phyloP scores from a whole-genome alignment of 331 rosid species.

The Malus hybrid region DNA sequence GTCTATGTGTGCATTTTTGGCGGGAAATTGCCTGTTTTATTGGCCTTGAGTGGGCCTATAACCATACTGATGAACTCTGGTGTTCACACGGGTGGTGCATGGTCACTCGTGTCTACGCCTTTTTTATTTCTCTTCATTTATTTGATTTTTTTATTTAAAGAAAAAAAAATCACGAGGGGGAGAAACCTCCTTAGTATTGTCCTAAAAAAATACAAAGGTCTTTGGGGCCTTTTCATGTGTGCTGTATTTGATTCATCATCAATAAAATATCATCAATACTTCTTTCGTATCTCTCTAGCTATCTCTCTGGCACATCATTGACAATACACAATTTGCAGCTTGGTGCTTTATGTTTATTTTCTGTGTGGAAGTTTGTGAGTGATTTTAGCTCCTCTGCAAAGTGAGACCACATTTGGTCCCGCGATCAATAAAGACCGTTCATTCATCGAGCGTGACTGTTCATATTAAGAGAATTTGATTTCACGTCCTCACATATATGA shows the following conservation, averaged over 20 bases:
- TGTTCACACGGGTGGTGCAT: slow-evolving; percentile 35
- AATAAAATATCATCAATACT: slow-evolving; percentile 16
- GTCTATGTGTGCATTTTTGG: slow-evolving; percentile 44
- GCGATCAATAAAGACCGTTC: slow-evolving; percentile 33
- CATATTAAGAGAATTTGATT: not conserved
- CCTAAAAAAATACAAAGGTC: slow-evolving; percentile 38
- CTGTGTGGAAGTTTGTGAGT: not conserved
- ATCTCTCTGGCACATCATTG: slow-evolving; percentile 34
- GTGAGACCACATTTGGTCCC: slow-evolving; percentile 34
- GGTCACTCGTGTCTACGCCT: slow-evolving; percentile 38
- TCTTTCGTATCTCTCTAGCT: not conserved
- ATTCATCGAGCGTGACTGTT: slow-evolving; percentile 37
- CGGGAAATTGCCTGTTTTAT: slow-evolving; percentile 30
- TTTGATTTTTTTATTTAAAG: slow-evolving; percentile 2
- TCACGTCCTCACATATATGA: not conserved
- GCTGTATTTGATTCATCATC: slow-evolving; percentile 47
- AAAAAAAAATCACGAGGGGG: not conserved
- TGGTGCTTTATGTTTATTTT: slow-evolving; percentile 39
- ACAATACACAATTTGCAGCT: slow-evolving; percentile 43
- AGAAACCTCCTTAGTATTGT: slow-evolving; percentile 12
- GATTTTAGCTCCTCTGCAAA: not conserved
- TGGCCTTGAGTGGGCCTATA: slow-evolving; percentile 43
- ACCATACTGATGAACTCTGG: slow-evolving; percentile 30
- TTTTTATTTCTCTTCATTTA: slow-evolving; percentile 21
- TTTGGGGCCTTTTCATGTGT: slow-evolving; percentile 80